Conservation (phyloP, 495 filamentous ascomycete species). For the Penicillium angulare region DNA sequence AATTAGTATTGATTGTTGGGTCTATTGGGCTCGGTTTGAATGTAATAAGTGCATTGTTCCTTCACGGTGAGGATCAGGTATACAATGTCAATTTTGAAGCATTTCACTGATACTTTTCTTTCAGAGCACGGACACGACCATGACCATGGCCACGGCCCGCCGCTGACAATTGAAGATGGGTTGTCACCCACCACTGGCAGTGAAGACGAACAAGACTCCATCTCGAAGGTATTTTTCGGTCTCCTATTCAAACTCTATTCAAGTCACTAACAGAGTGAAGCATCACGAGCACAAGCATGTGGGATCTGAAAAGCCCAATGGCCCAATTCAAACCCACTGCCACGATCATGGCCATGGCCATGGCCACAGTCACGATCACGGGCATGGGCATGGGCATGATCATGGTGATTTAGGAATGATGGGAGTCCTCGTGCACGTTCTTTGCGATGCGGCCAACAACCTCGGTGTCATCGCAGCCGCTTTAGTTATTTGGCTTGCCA, state of each 20-base stretch:
- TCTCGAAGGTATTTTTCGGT: constrained; percentile 11
- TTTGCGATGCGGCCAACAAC: constrained; percentile 51
- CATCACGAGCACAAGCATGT: constrained; percentile 27
- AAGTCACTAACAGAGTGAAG: constrained; percentile 5
- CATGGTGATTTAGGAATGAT: constrained; percentile 42
- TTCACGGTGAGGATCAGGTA: constrained; percentile 56
- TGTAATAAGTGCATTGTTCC: constrained; percentile 71
- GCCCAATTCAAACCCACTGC: neutral
- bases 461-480: constrained; percentile 48
- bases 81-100: no score
- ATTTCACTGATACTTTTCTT: no score
- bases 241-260: neutral
- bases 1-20: constrained; percentile 77
- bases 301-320: constrained; percentile 5
- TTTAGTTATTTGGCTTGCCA: constrained; percentile 42
- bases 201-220: constrained; percentile 12
- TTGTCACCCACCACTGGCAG: constrained; percentile 8
- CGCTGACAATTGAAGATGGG: constrained; percentile 8
- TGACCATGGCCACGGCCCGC: constrained; percentile 8
- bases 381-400: constrained; percentile 31
- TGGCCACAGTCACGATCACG: constrained; percentile 51
- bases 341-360: constrained; percentile 27
- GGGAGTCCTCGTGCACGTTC: constrained; percentile 49
- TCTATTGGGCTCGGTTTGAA: constrained; percentile 78
- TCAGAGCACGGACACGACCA: constrained; percentile 26